These are phyloP conservation scores for Aspergillus kassunensis DNA, from an alignment of 495 filamentous ascomycete species.

Conservation along the genomic window DNA sequence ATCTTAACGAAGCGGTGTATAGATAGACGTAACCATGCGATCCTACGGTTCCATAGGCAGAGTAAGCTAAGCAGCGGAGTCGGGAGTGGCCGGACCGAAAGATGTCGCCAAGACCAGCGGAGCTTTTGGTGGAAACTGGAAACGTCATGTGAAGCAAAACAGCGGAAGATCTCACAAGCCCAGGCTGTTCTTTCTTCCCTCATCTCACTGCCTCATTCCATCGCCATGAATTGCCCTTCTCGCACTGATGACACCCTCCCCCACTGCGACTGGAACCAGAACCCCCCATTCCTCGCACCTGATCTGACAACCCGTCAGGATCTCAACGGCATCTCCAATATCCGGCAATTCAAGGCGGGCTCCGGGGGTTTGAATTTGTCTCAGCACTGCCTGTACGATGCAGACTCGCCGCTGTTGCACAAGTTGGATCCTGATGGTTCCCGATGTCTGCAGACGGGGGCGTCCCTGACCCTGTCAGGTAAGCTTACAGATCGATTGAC, in stretches of 20 bases:
- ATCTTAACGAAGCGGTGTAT: too few relatives aligned
- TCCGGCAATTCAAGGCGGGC: slow-evolving; percentile 20
- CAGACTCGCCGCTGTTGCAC: slow-evolving; percentile 2
- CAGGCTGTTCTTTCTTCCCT: not conserved
- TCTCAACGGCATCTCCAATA: slow-evolving; percentile 53
- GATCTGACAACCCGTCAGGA: slow-evolving; percentile 61
- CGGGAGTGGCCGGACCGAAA: too few relatives aligned
- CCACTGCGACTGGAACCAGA: slow-evolving; percentile 58
- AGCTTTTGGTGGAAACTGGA: not conserved
- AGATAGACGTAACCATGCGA: too few relatives aligned
- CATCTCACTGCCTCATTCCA: not conserved
- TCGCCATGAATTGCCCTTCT: slow-evolving; percentile 60
- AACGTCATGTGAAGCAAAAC: not conserved
- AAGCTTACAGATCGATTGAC: slow-evolving; percentile 8
- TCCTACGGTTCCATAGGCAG: too few relatives aligned
- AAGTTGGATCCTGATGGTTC: slow-evolving; percentile 11
- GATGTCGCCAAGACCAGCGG: not conserved
- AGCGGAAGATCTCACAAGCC: not conserved
- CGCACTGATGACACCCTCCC: slow-evolving; percentile 53
- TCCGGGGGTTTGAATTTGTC: not conserved
- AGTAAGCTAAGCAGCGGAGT: too few relatives aligned
- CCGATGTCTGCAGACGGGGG: slow-evolving; percentile 8
- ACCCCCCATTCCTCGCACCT: slow-evolving; percentile 49
- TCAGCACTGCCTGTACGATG: slow-evolving; percentile 10
- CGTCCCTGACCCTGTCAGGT: slow-evolving; percentile 35